A percentile compares a stretch with the other conserved stretches of the same genome.
phyloP scores from a whole-genome alignment of 148 eudicot genomes.

The Diospyros lotus region DNA sequence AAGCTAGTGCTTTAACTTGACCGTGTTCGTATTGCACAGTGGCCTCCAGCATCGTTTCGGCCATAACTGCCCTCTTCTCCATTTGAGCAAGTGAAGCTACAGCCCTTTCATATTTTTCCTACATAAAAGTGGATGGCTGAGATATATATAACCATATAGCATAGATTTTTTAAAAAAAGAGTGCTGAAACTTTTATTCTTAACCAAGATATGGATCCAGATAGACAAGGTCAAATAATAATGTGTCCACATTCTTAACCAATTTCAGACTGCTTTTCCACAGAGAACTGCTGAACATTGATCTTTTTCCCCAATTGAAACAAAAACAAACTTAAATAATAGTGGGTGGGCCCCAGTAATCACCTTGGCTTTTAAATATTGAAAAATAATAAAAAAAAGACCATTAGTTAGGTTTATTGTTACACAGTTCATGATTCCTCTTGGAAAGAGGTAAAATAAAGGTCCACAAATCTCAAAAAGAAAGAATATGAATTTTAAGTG shows the following conservation, averaged over 20 bases:
- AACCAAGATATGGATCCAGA: not conserved
- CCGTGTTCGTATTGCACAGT: slow-evolving; percentile 74
- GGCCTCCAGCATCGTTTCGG: slow-evolving; percentile 84
- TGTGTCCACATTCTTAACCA: not conserved
- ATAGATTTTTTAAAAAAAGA: not conserved
- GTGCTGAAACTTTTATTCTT: not conserved
- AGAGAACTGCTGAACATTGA: not conserved
- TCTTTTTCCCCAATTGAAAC: not conserved
- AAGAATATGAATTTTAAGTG: not conserved
- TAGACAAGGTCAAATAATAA: not conserved
- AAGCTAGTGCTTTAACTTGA: slow-evolving; percentile 56
- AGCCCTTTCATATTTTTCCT: slow-evolving; percentile 79
- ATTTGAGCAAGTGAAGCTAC: slow-evolving; percentile 51
- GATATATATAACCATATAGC: not conserved
- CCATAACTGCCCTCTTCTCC: slow-evolving; percentile 80
- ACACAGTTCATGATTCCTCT: not conserved
- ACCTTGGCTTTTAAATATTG: not conserved
- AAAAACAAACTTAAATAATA: not conserved
- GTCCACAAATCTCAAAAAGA: not conserved
- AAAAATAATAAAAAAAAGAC: no score
- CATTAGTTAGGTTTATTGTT: not conserved
- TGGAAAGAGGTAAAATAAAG: not conserved
- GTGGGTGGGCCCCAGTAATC: no score
- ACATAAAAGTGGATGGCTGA: slow-evolving; percentile 15
- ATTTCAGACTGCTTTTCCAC: not conserved